Base-by-base conservation (phyloP, 140 eudicot species). In the Oenanthe javanica region DNA sequence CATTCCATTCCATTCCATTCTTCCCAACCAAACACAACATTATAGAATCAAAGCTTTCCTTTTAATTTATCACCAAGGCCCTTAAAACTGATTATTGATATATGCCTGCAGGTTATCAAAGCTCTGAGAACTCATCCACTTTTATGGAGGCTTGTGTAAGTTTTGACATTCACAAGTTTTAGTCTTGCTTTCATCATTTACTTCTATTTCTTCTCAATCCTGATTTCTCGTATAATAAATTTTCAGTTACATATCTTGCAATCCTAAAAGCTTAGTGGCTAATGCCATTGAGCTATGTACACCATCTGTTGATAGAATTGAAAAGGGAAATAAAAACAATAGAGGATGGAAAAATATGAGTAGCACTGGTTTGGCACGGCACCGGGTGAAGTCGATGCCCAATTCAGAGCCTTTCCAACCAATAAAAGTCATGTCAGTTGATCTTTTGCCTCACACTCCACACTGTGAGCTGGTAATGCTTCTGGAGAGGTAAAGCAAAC, bases 381-480 rank as follows among this genome's bases (percentile, higher is more conserved):
- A 90, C 49, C 84, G 98, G 80, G 88, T 91, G 81, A 94, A 90
- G 57, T 92, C 97, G 9, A 94, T 94, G 97, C 98, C 98, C 9
- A 70, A 54, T 72, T 94, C 97, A 1, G 97, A 90, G 88, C 98
- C 97, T 23, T 94, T 94, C 84, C 86, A 77, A 64, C 98, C 98
- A 0, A 59, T 92, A 61, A 94, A 94, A 86, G 94, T 96, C 46
- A 94, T 94, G 98, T 96, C 98, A 9, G 97, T 94, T 55, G 97
- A 94, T 88, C 90, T 94, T 76, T 94, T 92, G 52, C 98, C 98
- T 27, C 97, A 94, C 67, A 92, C 98, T 57, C 88, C 91, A 19
- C 98, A 94, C 80, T 94, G 97, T 79, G 97, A 94, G 72, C 79
- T 94, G 49, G 98, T 92, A 38, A 94, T 94, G 97, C 96, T 94